Evolutionary conservation across 768 basidiomycete genomes (phyloP).

Genomic region (Xerocomellus amylosporus): DNA sequence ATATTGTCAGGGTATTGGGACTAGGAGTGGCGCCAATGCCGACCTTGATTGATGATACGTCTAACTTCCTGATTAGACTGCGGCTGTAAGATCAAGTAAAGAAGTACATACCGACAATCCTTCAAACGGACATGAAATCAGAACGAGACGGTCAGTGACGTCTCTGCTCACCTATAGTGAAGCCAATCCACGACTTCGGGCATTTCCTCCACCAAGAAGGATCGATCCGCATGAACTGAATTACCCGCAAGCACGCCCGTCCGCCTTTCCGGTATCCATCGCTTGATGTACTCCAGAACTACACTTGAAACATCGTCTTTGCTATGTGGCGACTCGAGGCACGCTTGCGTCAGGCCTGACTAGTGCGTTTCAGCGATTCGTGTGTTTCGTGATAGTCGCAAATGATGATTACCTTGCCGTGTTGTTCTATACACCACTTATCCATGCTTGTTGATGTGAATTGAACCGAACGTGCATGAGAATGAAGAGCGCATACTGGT

Average conservation of each 20-base stretch:
- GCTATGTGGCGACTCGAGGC: slow-evolving; percentile 66
- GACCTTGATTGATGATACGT: slow-evolving; percentile 84
- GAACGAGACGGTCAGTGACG: neutral
- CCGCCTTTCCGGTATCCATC: slow-evolving; percentile 70
- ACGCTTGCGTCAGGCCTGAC: slow-evolving; percentile 83
- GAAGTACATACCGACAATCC: slow-evolving; percentile 63
- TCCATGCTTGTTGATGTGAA: slow-evolving; percentile 59
- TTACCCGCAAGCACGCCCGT: slow-evolving; percentile 80
- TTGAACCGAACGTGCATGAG: neutral
- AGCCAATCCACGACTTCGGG: slow-evolving; percentile 75
- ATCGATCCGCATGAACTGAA: slow-evolving; percentile 79
- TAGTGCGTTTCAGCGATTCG: slow-evolving; percentile 26
- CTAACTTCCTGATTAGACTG: slow-evolving; percentile 34
- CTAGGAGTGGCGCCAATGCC: neutral
- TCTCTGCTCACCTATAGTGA: slow-evolving; percentile 62
- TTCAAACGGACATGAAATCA: slow-evolving; percentile 23
- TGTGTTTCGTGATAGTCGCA: neutral
- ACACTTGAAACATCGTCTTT: slow-evolving; percentile 55
- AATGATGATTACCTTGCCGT: slow-evolving; percentile 54
- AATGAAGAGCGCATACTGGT: slow-evolving; percentile 49
- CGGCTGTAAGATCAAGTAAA: neutral
- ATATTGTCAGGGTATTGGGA: neutral
- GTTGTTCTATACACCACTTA: slow-evolving; percentile 83
- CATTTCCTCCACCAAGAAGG: slow-evolving; percentile 76
- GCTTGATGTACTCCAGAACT: slow-evolving; percentile 77